Conservation (phyloP, 306 rosid species). For the Vicia sativa region DNA sequence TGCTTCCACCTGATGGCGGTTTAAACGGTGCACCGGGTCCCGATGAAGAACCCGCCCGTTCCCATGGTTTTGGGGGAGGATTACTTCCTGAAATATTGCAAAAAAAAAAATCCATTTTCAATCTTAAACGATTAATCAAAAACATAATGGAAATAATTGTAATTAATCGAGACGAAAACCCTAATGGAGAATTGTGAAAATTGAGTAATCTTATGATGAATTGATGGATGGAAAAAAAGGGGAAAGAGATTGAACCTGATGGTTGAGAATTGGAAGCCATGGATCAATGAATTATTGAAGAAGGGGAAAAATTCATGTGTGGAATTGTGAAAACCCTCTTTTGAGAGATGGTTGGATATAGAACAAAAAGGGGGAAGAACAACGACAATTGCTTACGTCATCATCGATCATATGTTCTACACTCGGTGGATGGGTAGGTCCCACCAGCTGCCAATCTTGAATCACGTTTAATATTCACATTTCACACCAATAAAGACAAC, state of each 20-base stretch:
- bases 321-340: not conserved
- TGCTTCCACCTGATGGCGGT: conserved; percentile 82
- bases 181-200: not conserved
- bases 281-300: not conserved
- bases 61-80: conserved; percentile 98
- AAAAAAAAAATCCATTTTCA: conserved; percentile 13
- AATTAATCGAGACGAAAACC: not conserved
- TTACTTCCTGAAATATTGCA: conserved; percentile 49
- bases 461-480: no score
- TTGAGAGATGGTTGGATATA: not conserved
- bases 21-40: conserved; percentile 81
- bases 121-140: not conserved
- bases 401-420: not conserved
- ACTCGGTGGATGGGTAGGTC: not conserved
- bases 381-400: not conserved
- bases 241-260: conserved; percentile 10
- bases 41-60: conserved; percentile 75
- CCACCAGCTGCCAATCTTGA: not conserved
- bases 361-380: not conserved
- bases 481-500: no score
- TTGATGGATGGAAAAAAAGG: not conserved
- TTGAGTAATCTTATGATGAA: not conserved
- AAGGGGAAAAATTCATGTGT: conserved; percentile 1
- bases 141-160: not conserved
- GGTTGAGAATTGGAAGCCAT: conserved; percentile 27